Conservation (phyloP, 805 yeast species). For the Candida incommunis region DNA sequence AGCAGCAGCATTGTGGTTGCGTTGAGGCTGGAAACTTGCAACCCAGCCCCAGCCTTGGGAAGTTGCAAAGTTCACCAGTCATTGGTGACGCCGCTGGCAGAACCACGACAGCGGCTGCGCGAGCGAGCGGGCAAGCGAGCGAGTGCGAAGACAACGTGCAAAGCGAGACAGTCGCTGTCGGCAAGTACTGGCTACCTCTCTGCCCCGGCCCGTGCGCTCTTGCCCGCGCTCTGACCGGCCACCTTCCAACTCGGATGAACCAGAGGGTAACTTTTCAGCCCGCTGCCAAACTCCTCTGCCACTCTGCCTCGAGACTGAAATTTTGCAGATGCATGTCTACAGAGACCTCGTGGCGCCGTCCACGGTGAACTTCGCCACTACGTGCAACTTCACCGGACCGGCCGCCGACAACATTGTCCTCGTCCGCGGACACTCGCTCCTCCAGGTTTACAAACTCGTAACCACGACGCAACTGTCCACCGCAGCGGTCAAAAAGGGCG, state of each 20-base stretch:
- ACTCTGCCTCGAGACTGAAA: too few relatives aligned
- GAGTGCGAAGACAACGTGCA: too few relatives aligned
- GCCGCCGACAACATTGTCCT: conserved; percentile 45
- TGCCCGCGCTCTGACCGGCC: neutral
- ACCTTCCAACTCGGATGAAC: neutral
- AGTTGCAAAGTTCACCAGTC: too few relatives aligned
- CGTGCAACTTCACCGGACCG: conserved; percentile 24
- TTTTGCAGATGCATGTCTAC: conserved; percentile 84
- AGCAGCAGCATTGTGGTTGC: conserved; percentile 62
- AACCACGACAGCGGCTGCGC: too few relatives aligned
- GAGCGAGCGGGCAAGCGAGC: too few relatives aligned
- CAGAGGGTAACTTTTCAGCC: neutral
- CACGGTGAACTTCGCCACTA: conserved; percentile 45
- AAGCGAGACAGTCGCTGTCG: too few relatives aligned
- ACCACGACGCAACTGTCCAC: conserved; percentile 8
- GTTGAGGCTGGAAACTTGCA: too few relatives aligned
- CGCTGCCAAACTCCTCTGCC: too few relatives aligned
- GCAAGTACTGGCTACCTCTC: neutral
- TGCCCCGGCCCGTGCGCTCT: neutral
- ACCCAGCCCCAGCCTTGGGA: too few relatives aligned
- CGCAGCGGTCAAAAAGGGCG: conserved; percentile 7
- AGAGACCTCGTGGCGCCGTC: conserved; percentile 68
- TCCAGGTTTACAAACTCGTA: conserved; percentile 43
- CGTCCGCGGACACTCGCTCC: conserved; percentile 47
- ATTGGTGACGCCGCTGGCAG: too few relatives aligned